Base-by-base conservation (phyloP, 202 grass and related monocot species). In the Schoenoplectus triqueter region DNA sequence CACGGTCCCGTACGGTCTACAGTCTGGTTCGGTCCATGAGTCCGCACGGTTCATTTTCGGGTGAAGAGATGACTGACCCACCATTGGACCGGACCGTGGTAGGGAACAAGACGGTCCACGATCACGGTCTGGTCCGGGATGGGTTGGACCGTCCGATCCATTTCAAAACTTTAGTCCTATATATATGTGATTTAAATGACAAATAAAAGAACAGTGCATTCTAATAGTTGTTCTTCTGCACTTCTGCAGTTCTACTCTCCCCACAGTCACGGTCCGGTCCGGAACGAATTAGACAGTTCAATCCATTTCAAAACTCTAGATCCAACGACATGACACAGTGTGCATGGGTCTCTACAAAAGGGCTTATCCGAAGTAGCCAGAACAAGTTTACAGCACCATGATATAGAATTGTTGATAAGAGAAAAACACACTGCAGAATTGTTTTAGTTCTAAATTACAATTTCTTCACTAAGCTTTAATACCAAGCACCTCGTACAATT, bases 341-440 rank as follows among this genome's bases (percentile, higher is more conserved):
- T 98, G 95, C 86, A 92, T 95, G 88, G 95, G 89, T 77, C 80
- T 98, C 60, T 98, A 88, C 84, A 99, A 94, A 80, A 93, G 91
- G 2, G 90, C 84, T 10, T 99, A 94, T 70, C 96, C 96, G 1
- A 99, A 94, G 83, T 99, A 93, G 93, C 96, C 91, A 3, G 96
- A 94, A 86, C 90, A 89, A 40, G 84, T 91, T 17, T 94, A 94
- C 52, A 57, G 76, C 3, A 89, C 46, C 1, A 14, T 1, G 3
- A 45, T 31, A 31, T 31, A 31, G 75, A 61, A 17, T 42, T 78
- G 3, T 60, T 41, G 14, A 60, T 7, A 44, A 78, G 74, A 78
- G 20, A 55, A 59, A 59, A 13, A 14, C 51, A 70, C 67, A 75
- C 50, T 14, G 49, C 50, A 56, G 11, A 56, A 14, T 54, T 54